These are phyloP conservation scores for Boletus fagicola DNA, from an alignment of 768 basidiomycete genomes.

Conservation along the genomic window DNA sequence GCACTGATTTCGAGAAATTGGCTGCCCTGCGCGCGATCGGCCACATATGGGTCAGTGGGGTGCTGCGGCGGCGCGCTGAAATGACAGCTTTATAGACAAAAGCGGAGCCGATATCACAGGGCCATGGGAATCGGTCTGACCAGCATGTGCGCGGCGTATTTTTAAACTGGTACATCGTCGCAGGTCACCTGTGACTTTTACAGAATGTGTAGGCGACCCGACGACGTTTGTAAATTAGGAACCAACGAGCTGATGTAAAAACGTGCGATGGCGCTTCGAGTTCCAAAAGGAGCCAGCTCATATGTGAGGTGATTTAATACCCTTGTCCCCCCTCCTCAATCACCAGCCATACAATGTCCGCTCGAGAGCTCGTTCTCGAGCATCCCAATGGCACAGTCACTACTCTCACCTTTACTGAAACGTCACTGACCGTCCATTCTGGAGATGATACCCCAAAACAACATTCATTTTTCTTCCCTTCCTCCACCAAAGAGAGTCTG, in stretches of 20 bases:
- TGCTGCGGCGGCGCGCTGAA: neutral
- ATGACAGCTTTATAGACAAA: neutral
- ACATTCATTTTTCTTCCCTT: slow-evolving; percentile 13
- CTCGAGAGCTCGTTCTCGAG: slow-evolving; percentile 22
- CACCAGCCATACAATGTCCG: slow-evolving; percentile 13
- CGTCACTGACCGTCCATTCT: slow-evolving; percentile 28
- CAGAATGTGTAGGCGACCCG: too few species aligned
- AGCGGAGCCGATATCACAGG: slow-evolving; percentile 3
- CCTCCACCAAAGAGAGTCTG: neutral
- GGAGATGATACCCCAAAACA: slow-evolving; percentile 2
- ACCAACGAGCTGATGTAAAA: neutral
- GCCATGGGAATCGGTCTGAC: neutral
- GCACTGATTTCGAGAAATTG: neutral
- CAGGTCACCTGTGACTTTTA: neutral
- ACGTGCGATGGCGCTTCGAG: neutral
- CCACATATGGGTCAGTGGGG: neutral
- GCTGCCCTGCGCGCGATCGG: neutral
- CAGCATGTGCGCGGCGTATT: neutral
- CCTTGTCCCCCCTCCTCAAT: neutral
- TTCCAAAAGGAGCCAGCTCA: neutral
- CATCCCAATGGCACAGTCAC: slow-evolving; percentile 8
- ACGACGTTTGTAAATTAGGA: too few species aligned
- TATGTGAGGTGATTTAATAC: neutral
- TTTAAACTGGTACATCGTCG: neutral
- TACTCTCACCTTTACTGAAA: slow-evolving; percentile 29